Evolutionary conservation across 2,329 filamentous ascomycete genomes (phyloP), one percentile per base, ranked within the genome.

Genomic region (Xylaria sp.): DNA sequence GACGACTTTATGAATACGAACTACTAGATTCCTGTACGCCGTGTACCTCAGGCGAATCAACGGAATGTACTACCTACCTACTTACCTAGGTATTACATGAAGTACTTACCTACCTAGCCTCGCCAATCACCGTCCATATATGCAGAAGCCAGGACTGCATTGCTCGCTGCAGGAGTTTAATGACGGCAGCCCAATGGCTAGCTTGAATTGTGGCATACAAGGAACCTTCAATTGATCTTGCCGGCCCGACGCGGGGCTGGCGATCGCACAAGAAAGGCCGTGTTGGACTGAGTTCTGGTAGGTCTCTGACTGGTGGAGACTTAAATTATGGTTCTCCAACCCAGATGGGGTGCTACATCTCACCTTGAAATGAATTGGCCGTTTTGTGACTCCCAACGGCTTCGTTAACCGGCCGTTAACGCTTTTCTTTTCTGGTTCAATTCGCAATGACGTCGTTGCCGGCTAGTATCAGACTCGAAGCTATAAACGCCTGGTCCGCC

Each of bases 1-100:
- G 45, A 21, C 37, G 45, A 42, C 33, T n/a, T 59, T 40, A 33
- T 63, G 60, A 65, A 65, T 65, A 65, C 63, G 63, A 65, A 60
- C 60, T 33, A 33, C 35, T 31, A 37, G 33, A 40, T 59, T 21
- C 51, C 49, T 65, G 60, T 63, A 46, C 51, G 23, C 51, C 60
- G 21, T 43, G 55, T 15, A 31, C 31, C 58, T 50, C 25, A 21
- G 25, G 40, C 21, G 31, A 31, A 8, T 11, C 2, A 12, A 37
- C 28, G 19, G 17, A 45, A 25, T 49, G 33, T 38, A 38, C 49
- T n/a, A 56, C 31, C 42, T 56, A 25, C 19, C 17, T 46, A 19
- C 7, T 23, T 9, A 31, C 28, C 28, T 31, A n/a, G n/a, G n/a
- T n/a, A n/a, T n/a, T n/a, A n/a, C n/a, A n/a, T n/a, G n/a, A n/a